Base-by-base conservation (phyloP, 2,329 filamentous ascomycete species). In the Fusarium subtropicale region DNA sequence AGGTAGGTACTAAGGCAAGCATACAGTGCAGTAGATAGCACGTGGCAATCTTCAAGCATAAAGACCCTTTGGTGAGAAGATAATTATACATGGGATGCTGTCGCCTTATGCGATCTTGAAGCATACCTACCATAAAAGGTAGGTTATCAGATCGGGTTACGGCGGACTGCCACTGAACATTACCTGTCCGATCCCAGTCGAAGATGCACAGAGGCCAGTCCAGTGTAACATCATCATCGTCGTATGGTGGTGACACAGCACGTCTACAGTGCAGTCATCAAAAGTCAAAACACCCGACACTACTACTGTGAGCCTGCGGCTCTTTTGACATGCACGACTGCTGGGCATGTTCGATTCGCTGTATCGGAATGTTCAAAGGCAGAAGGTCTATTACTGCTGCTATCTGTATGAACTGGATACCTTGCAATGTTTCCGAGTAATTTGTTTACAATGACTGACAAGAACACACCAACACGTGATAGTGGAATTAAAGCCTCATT, bases 221-320 rank as follows among this genome's bases (percentile, higher is more conserved):
- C 45, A 45, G 30, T 20, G 42, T 52, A 69, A 22, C 54, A 68
- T 67, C 58, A 68, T 60, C 50, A 66, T 60, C 42, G n/a, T 20
- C 60, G 50, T 54, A 34, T 11, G 41, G 54, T 68, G 50, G 41
- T 69, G 44, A 66, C 60, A 69, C 51, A 66, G 58, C 55, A 42
- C 51, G 34, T 42, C 22, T 51, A 44, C 33, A n/a, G 34, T 50
- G 13, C 18, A 52, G 18, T 10, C 24, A 26, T 22, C n/a, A 20
- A 28, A 38, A 39, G 33, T 36, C 15, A 28, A 41, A 20, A 18
- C 18, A 41, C 30, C 36, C 36, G 36, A 39, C 36, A 9, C n/a
- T 22, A 39, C 31, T 26, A 30, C 53, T 36, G 41, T 38, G 20
- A 28, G 16, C 30, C 22, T 16, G 30, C 16, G 50, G 46, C 38